Base-by-base conservation (phyloP, 148 eudicot species). In the Rhododendron kiyosumense region DNA sequence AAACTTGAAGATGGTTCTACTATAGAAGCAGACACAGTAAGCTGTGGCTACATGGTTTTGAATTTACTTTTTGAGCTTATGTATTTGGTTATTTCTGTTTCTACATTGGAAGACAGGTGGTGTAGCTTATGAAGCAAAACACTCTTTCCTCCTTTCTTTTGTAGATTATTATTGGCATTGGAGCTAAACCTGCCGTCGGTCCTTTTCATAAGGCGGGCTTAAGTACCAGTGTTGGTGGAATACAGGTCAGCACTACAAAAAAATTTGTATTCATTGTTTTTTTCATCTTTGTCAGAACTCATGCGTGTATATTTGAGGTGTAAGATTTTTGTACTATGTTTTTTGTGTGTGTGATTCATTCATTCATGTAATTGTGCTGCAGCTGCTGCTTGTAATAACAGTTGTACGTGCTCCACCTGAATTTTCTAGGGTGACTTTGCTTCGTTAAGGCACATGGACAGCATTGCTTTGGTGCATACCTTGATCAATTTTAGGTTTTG, bases 111-210 rank as follows among this genome's bases (percentile, higher is more conserved):
- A 14, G 4, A 45, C 52, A 54, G n/a, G 41, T 57, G n/a, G 59
- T 30, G 43, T 41, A 52, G 36, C 57, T 78, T 59, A 59, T 41
- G 2, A 78, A 28, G 12, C 9, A 24, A 24, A 2, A 82, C n/a
- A 5, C n/a, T 78, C 22, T 26, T 6, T 74, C 28, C 36, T 45
- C 83, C 83, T 83, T 41, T 26, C 71, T 69, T 85, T 51, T 88
- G 92, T 91, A 97, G 99, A 88, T 97, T 87, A 85, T 97, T 81
- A 85, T 97, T 88, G 99, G 99, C 52, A 97, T 97, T 84, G 99
- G 99, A 90, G 99, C 98, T 79, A 95, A 90, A 90, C 98, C 99
- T 84, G 96, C 93, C 51, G 92, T 94, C 30, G 78, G 93, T 87
- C 94, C 94, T 48, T 97, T 97, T 85, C 94, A 97, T 86, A 89